Base-by-base conservation (phyloP, 305 asterid species). In the Rubia tinctorum region DNA sequence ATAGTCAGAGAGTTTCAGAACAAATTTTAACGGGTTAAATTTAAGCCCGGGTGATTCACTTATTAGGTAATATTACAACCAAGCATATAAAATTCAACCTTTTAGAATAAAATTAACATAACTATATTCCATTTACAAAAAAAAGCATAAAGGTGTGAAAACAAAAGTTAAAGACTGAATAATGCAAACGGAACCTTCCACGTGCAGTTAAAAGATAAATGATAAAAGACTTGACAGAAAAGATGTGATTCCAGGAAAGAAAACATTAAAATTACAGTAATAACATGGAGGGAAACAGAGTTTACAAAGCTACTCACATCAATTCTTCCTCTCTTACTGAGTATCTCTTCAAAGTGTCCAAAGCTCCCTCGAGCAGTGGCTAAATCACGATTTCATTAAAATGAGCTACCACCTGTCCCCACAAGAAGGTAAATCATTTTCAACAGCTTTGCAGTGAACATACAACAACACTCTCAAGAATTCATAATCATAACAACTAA, bases 281-380 rank as follows among this genome's bases (percentile, higher is more conserved):
- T 6, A n/a, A 12, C 5, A 6, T 18, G 8, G 71, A 37, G 22
- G 20, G 66, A 60, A 4, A 37, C 72, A 66, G 23, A 62, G 66
- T 11, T 43, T 34, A 77, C 63, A 44, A 58, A 76, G 73, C 60
- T 8, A 84, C 95, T 77, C 71, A 94, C 99, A 85, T 92, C 99
- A 68, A 92, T 77, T 92, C 89, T 77, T 92, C 97, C 79, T 92
- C 97, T 82, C 79, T 88, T 60, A 92, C 97, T 2, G 91, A 83
- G 85, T 92, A 90, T 68, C 81, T 84, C 86, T 83, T 84, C 90
- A 95, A 95, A 66, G 99, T 86, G 76, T 86, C 95, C 86, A 95
- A 81, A 71, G 99, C 99, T 78, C 99, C 99, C 83, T 87, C 95
- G 85, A 95, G 71, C 78, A 95, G 86, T 3, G 87, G 93, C 83